Conservation (phyloP, 441 rosid genomes). For the Euphorbia celastroides region DNA sequence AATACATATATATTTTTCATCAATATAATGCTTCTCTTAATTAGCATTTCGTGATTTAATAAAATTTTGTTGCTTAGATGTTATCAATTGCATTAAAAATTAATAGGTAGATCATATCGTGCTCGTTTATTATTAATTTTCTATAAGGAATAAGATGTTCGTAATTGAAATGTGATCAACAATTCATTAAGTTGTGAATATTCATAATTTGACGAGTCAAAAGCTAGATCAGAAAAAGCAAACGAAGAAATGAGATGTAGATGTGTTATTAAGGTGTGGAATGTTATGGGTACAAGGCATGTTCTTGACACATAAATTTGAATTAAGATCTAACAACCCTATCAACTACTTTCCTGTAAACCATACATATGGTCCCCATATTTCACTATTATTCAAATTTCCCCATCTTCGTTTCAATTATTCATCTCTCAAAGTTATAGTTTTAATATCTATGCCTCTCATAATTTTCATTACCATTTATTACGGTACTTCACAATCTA, state of each 20-base stretch:
- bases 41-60: no score
- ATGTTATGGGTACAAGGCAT: conserved; percentile 19
- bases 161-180: no score
- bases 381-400: conserved; percentile 2
- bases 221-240: background rate
- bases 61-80: no score
- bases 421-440: background rate
- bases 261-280: background rate
- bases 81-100: no score
- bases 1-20: no score
- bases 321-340: conserved; percentile 27
- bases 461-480: conserved; percentile 32
- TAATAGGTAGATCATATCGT: no score
- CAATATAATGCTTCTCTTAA: no score
- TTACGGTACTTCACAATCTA: conserved; percentile 33
- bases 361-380: conserved; percentile 19
- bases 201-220: background rate
- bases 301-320: conserved; percentile 18
- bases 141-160: no score
- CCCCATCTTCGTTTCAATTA: conserved; percentile 6
- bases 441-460: conserved; percentile 14
- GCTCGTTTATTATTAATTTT: no score
- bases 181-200: no score
- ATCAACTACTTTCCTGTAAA: conserved; percentile 14
- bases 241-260: background rate